Evolutionary conservation across 768 basidiomycete genomes (phyloP), one percentile per base, ranked within the genome.

Genomic region (Pisolithus microcarpus): DNA sequence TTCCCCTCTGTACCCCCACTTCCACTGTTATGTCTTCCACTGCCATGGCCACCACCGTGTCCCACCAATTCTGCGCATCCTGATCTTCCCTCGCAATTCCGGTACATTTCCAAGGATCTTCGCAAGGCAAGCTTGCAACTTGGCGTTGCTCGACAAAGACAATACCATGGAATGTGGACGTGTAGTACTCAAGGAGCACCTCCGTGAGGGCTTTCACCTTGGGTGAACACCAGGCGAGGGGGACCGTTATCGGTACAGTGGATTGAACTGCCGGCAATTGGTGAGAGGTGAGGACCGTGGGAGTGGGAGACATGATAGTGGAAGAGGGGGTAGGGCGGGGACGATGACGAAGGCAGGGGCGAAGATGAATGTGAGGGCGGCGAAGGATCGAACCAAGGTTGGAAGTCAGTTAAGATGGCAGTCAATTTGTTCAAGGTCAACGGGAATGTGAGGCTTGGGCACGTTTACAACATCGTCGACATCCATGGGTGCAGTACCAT

Each of bases 131-230:
- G 77, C n/a, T 70, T 2, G 91, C 91, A 15, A 86, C 75, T 56
- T 91, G 88, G 9, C 91, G 78, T 61, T 91, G 89, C 53, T 91
- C 82, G 16, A 91, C 90, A 63, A 95, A 95, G 40, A 94, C 74
- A 54, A 94, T 93, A 18, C 80, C 81, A 58, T 91, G 90, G 60
- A 92, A 90, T 13, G 74, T 65, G 2, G 64, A 58, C 11, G 75
- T 75, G 46, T 77, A 67, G 59, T 82, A 74, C 31, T 71, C 71
- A 30, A 78, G 66, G 23, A 94, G 73, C 43, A 85, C 68, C 18
- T 82, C 76, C 15, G 84, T 72, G 34, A 94, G 76, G 3, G 69
- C 71, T 43, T 71, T 71, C 42, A 94, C 66, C 65, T 93, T 91
- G 3, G 85, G 87, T 7, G 85, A 79, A 57, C 81, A 82, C 82